Evolutionary conservation across 2,329 filamentous ascomycete species (phyloP).

Genomic region (Fusarium guadeloupense): DNA sequence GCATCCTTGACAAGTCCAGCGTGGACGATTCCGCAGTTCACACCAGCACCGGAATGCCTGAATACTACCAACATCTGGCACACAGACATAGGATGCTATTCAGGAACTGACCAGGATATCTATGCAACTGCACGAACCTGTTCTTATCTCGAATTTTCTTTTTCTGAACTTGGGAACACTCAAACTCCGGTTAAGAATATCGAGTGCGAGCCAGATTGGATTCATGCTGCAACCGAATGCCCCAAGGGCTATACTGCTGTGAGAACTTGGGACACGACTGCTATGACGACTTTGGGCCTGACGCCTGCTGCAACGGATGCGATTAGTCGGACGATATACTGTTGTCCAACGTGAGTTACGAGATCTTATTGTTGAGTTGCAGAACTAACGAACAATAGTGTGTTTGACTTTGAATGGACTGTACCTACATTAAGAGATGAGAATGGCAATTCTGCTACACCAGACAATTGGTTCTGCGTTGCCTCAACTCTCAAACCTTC

Average conservation of each 20-base stretch:
- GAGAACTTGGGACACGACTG: accelerated
- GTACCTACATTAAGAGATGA: background rate
- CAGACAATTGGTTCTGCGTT: background rate
- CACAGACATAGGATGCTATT: background rate
- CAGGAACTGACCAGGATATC: background rate
- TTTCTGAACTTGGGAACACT: too few species aligned
- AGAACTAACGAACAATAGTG: background rate
- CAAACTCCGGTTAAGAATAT: too few species aligned
- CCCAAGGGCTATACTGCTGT: background rate
- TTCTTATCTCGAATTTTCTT: background rate
- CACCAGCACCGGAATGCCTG: background rate
- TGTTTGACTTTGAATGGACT: background rate
- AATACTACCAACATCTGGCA: constrained; percentile 1
- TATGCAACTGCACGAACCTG: background rate
- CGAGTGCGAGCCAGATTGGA: background rate
- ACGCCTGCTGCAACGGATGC: accelerated
- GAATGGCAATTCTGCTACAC: background rate
- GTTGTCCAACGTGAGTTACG: background rate
- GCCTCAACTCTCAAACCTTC: background rate
- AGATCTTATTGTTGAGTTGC: too few species aligned
- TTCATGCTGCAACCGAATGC: background rate
- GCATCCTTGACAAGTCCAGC: background rate
- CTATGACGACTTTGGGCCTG: accelerated
- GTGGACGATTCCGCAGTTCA: background rate
- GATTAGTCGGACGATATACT: background rate